phyloP scores from a whole-genome alignment of 2,329 filamentous ascomycete species.

The Fusarium camptoceras region DNA sequence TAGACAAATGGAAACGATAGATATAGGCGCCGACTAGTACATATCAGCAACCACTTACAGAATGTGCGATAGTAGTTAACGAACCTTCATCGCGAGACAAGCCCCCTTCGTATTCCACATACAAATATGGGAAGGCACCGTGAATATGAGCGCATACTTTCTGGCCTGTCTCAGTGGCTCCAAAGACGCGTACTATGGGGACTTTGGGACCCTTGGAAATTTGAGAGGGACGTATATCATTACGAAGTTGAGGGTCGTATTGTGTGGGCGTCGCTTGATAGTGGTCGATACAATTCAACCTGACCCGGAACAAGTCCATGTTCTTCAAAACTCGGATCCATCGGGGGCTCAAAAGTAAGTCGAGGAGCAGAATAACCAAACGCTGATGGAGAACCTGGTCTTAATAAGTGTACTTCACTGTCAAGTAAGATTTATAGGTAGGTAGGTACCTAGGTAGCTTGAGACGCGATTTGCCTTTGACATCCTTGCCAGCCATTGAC shows the following conservation, averaged over 20 bases:
- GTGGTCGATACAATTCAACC: conserved; percentile 95
- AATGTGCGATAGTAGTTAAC: conserved; percentile 38
- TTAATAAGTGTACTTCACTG: conserved; percentile 1
- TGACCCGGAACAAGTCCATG: conserved; percentile 82
- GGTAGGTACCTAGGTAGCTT: neutral
- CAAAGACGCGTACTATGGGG: conserved; percentile 90
- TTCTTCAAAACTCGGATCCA: conserved; percentile 38
- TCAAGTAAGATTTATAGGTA: conserved; percentile 4
- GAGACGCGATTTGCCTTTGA: conserved; percentile 27
- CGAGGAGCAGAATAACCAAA: neutral
- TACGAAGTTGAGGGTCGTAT: conserved; percentile 83
- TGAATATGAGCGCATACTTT: conserved; percentile 97
- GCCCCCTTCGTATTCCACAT: conserved; percentile 83
- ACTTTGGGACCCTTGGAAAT: conserved; percentile 76
- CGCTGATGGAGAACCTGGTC: neutral
- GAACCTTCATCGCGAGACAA: conserved; percentile 75
- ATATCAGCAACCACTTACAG: conserved; percentile 17
- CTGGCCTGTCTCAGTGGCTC: conserved; percentile 92
- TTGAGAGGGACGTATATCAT: conserved; percentile 69
- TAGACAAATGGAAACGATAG: conserved; percentile 81
- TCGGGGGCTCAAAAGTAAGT: conserved; percentile 17
- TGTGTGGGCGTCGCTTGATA: conserved; percentile 85
- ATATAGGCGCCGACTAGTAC: conserved; percentile 78
- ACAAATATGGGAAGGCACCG: conserved; percentile 96
- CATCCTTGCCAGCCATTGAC: conserved; percentile 5